Conservation (phyloP, 495 filamentous ascomycete genomes). For the Penicillium simplicissimum region DNA sequence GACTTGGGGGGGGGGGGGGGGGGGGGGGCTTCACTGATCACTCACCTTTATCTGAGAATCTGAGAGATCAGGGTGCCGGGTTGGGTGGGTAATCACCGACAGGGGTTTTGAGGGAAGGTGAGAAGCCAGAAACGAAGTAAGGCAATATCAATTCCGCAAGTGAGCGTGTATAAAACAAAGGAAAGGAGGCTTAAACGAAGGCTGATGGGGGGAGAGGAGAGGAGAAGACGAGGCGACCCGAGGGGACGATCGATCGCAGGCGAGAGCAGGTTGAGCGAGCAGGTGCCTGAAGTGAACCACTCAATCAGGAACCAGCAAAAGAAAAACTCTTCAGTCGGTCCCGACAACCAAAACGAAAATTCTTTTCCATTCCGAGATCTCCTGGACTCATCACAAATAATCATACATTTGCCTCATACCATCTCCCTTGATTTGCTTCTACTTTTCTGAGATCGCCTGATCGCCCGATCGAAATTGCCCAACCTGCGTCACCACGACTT, state of each 20-base stretch:
- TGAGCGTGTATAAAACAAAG: background rate
- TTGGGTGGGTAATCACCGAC: background rate
- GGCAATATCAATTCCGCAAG: background rate
- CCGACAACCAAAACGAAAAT: background rate
- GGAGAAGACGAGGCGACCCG: slow-evolving; percentile 7
- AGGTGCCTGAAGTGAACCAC: slow-evolving; percentile 26
- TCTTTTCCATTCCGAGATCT: slow-evolving; percentile 15
- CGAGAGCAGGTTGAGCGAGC: slow-evolving; percentile 10
- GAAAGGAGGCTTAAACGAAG: background rate
- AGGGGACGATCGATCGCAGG: background rate
- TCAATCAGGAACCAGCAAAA: slow-evolving; percentile 13
- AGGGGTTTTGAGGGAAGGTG: background rate
- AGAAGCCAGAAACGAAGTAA: background rate
- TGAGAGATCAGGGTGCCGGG: background rate
- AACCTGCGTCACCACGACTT: slow-evolving; percentile 1
- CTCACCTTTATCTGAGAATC: background rate
- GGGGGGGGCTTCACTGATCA: background rate
- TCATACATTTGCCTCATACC: slow-evolving; percentile 2
- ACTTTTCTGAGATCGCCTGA: background rate
- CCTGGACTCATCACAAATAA: background rate
- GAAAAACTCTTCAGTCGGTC: slow-evolving; percentile 25
- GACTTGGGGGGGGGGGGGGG: background rate
- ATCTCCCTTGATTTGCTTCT: background rate
- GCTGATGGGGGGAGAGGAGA: background rate
- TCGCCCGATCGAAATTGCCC: background rate